Evolutionary conservation across 352 stramenopile genomes (phyloP), one percentile per base, ranked within the genome.

Genomic region (Pythium apleroticum): DNA sequence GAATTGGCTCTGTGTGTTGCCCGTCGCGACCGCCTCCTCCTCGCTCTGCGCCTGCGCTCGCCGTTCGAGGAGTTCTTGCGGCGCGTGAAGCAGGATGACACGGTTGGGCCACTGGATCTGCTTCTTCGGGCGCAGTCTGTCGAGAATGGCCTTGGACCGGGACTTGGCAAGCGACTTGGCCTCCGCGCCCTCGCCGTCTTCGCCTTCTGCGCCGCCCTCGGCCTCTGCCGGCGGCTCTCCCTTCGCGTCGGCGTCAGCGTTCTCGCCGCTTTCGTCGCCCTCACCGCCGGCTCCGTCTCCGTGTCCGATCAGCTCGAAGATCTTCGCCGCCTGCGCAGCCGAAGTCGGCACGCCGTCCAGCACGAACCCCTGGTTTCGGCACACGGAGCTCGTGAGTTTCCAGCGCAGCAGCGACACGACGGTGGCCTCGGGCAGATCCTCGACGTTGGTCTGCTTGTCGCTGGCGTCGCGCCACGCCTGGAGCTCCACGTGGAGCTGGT

Each of bases 351-450:
- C 45, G 0, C 84, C 86, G 37, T 95, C 86, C 9, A 95, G 68
- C 20, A 96, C 88, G 53, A 89, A 96, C 3, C 88, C 88, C 49
- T 95, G 88, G 71, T 94, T 95, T 8, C 78, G 83, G 39, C 83
- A 94, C 52, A 65, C 56, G 0, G 81, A 63, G 30, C 65, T 75
- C 22, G 72, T 60, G 9, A 95, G 68, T 58, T 91, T 91, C 80
- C 84, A 93, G 33, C 83, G 76, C 25, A 96, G 49, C 28, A 90
- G 58, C 5, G 76, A 65, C 7, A 89, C 62, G 20, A 87, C 49
- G 0, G 74, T 65, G 10, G 66, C 25, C 58, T 82, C 68, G 0
- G 72, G 69, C n/a, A 89, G 62, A n/a, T 75, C 71, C 4, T 66
- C 50, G 1, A 69, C 56, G n/a, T 58, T 65, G 10, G 25, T 30